Evolutionary conservation across 306 rosid species (phyloP).

Genomic region (Dalbergia oliveri): DNA sequence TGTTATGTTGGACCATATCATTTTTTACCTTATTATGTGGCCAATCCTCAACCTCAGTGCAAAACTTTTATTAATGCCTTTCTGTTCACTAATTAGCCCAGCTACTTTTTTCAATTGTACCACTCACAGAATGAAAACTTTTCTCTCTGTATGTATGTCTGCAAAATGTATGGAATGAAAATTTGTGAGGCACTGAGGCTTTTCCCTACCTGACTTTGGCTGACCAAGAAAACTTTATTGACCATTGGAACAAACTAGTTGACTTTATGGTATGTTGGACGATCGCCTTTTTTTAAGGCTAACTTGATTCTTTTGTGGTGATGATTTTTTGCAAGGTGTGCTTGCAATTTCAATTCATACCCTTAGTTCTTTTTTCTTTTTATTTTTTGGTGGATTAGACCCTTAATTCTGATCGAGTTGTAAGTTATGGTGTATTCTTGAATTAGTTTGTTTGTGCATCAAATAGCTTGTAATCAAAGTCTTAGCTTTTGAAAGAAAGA

Average conservation of each 20-base stretch:
- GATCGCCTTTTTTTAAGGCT: no score
- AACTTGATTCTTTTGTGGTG: no score
- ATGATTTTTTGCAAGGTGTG: no score
- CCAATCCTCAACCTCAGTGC: neutral
- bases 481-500: no score
- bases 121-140: neutral
- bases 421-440: no score
- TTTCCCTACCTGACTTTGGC: neutral
- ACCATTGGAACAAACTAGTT: neutral
- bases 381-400: no score
- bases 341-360: no score
- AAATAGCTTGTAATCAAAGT: no score
- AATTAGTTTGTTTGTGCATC: no score
- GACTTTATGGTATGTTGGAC: neutral
- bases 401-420: no score
- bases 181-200: neutral
- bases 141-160: neutral
- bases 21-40: neutral
- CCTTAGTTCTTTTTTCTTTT: no score
- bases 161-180: neutral
- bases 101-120: neutral
- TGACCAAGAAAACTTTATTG: neutral
- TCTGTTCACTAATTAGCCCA: constrained; percentile 1
- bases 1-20: constrained; percentile 24
- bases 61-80: neutral